These are phyloP conservation scores for Botryotinia convoluta DNA, from an alignment of 2,329 filamentous ascomycete genomes.

Conservation along the genomic window DNA sequence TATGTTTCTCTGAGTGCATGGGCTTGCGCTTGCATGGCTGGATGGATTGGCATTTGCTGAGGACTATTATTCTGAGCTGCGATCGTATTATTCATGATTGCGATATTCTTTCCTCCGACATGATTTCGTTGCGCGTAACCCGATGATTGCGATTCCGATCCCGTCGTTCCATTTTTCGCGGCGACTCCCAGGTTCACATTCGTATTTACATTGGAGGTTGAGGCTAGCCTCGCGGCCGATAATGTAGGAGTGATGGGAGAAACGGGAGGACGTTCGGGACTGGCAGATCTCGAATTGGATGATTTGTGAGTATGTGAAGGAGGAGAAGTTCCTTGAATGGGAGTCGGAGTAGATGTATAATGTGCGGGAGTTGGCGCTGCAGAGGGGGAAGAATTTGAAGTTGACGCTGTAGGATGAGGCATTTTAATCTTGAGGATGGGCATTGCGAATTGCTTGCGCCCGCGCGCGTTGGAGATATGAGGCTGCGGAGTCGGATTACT, in stretches of 20 bases:
- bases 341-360: background rate
- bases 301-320: background rate
- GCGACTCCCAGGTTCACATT: background rate
- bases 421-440: slow-evolving; percentile 20
- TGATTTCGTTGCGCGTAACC: background rate
- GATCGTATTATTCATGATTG: slow-evolving; percentile 10
- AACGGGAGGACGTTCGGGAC: slow-evolving; percentile 34
- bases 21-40: slow-evolving; percentile 28
- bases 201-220: slow-evolving; percentile 7
- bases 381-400: slow-evolving; percentile 3
- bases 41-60: background rate
- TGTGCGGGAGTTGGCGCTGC: background rate
- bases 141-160: background rate
- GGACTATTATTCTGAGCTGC: background rate
- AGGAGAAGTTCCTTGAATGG: background rate
- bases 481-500: slow-evolving; percentile 8
- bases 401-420: slow-evolving; percentile 9
- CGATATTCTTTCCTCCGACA: slow-evolving; percentile 1
- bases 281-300: slow-evolving; percentile 26
- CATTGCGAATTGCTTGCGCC: slow-evolving; percentile 15
- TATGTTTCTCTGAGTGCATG: slow-evolving; percentile 33
- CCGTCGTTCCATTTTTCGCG: background rate
- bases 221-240: slow-evolving; percentile 26
- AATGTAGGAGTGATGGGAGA: slow-evolving; percentile 37
- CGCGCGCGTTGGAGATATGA: background rate